These are phyloP conservation scores for Cyphellophora attinorum DNA, from an alignment of 2,329 filamentous ascomycete genomes.

Conservation along the genomic window DNA sequence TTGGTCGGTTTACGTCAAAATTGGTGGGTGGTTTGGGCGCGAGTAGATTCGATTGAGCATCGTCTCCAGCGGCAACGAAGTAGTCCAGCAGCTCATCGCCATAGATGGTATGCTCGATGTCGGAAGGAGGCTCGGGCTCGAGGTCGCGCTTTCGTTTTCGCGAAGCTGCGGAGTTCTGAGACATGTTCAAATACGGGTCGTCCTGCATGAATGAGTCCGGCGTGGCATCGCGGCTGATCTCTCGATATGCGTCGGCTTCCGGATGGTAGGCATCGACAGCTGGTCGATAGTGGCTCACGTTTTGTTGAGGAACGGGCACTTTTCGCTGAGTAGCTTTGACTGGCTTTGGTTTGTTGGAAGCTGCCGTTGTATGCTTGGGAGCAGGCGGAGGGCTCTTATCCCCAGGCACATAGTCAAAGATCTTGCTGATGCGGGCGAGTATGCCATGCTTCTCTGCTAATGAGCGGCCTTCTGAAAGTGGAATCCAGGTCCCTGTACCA, in stretches of 20 bases:
- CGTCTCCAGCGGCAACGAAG: constrained; percentile 78
- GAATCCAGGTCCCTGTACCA: constrained; percentile 79
- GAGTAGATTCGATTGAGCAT: constrained; percentile 48
- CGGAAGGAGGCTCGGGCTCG: constrained; percentile 38
- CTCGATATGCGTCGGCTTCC: constrained; percentile 42
- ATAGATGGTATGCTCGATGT: constrained; percentile 82
- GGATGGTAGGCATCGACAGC: neutral
- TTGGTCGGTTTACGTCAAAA: constrained; percentile 83
- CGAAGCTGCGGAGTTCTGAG: constrained; percentile 47
- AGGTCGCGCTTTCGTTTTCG: constrained; percentile 70
- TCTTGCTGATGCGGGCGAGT: constrained; percentile 69
- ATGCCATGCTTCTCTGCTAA: constrained; percentile 83
- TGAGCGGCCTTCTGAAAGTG: constrained; percentile 66
- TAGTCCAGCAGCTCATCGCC: constrained; percentile 92
- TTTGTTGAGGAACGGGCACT: constrained; percentile 28
- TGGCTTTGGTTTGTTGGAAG: constrained; percentile 66
- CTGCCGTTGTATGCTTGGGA: constrained; percentile 70
- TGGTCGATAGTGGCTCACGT: constrained; percentile 1
- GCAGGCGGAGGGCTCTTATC: constrained; percentile 85
- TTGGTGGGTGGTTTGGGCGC: constrained; percentile 73
- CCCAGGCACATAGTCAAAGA: constrained; percentile 82
- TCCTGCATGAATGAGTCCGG: constrained; percentile 78
- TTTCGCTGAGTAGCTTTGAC: constrained; percentile 55
- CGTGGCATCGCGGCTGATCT: constrained; percentile 73
- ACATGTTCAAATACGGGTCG: constrained; percentile 65